Evolutionary conservation across 73 alveolate species (phyloP), one percentile per base, ranked within the genome.

Genomic region (Paramecium biaurelia): DNA sequence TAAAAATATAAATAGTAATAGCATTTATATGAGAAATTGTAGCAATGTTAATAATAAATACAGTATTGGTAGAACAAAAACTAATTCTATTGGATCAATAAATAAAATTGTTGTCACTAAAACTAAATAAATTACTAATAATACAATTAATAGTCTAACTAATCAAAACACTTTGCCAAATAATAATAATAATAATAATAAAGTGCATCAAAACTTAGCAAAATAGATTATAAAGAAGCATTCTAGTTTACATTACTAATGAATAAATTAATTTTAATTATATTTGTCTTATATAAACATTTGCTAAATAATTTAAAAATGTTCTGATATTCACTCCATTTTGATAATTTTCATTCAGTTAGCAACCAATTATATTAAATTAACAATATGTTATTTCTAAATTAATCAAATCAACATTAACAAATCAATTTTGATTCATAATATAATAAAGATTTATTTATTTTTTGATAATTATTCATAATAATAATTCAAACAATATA

Each of bases 191-290:
- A 53, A 47, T 47, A 47, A 47, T 47, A 47, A 23, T 23, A 63
- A 63, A 63, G 26, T 63, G 24, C 84, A 63, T 30, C 12, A 30
- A 63, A 63, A 32, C 84, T 30, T 63, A 32, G 84, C 84, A 5
- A 63, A 32, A 63, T 32, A 63, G 11, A 63, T 63, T 24, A 43
- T 79, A 2, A 79, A 79, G 49, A 79, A 79, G 56, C 90, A 79
- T 45, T 79, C 90, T 43, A 79, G 90, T 47, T 47, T 79, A 21
- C 90, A 79, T 20, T 79, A 79, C 90, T 79, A 79, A 79, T 79
- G 90, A 79, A 20, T 42, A 24, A 43, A 43, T 24, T 63, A 63
- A 63, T 30, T 63, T 26, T 1, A 18, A 53, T 53, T 7, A 53
- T 23, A 53, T 18, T 53, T 18, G 30, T 53, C 32, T 53, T 53